Evolutionary conservation across 2,329 filamentous ascomycete species (phyloP), one percentile per base, ranked within the genome.

Genomic region (Nothophaeocryptopus gaeumannii): DNA sequence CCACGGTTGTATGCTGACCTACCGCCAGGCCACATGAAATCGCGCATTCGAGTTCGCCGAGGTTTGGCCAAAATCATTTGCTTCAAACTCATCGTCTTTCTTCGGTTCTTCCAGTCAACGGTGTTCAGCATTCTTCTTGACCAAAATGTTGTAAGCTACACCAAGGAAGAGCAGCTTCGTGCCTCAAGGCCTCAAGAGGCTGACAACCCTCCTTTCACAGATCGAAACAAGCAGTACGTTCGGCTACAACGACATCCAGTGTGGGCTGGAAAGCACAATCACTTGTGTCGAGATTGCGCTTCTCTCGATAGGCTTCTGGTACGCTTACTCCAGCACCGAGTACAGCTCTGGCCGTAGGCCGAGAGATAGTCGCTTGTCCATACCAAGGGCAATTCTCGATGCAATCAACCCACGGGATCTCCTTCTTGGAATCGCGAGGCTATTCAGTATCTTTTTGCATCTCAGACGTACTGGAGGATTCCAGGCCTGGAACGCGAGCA

Each of bases 51-150:
- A 36, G 53, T 55, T 12, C 54, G 52, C 7, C 49, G 56, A 29
- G 55, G 55, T 7, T 16, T 63, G 5, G 49, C 56, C 12, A 66
- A 65, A 50, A 54, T 65, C 1, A 38, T 57, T 14, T 56, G 55
- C 39, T 66, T 66, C 56, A 66, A 66, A 45, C 41, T 60, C 11
- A 62, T 66, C 26, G 61, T 66, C 30, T 54, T 58, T 45, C 34
- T 65, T 38, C 55, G 61, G 12, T 62, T 66, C 42, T 36, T 60
- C 15, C 58, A 65, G 34, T 48, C 45, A 16, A 57, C 58, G 46
- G 45, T 61, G 32, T 66, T 65, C 56, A 62, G 52, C 42, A 52
- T 61, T 39, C 51, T 58, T 13, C 40, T 63, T 39, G 50, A 59
- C 29, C 45, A 61, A 26, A 46, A 63, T 30, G 54, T 60, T 11